Evolutionary conservation across 176 grass and related monocot species (phyloP).

Genomic region (Triticum timopheevii): DNA sequence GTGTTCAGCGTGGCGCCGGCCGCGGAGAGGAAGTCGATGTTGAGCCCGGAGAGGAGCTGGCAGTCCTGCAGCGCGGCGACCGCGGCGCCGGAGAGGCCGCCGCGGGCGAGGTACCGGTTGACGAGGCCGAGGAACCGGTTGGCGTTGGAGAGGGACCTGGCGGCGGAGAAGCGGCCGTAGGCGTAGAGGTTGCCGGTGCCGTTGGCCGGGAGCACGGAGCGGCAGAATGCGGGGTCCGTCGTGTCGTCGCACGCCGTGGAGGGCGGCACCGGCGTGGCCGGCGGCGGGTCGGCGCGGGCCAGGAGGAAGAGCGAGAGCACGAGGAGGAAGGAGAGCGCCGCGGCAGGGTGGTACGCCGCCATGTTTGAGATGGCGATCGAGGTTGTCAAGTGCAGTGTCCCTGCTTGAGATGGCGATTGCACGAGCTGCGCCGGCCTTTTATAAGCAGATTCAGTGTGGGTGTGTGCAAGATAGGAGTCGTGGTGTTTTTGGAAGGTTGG

Average conservation of each 20-base stretch:
- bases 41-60: constrained; percentile 70
- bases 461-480: background rate
- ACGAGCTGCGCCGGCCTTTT: constrained; percentile 3
- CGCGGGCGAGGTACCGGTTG: constrained; percentile 59
- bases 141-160: constrained; percentile 74
- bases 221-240: constrained; percentile 77
- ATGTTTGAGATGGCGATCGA: constrained; percentile 21
- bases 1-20: constrained; percentile 51
- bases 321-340: constrained; percentile 29
- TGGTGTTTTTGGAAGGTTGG: constrained; percentile 28
- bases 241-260: constrained; percentile 71
- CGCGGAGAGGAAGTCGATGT: constrained; percentile 76
- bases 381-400: background rate
- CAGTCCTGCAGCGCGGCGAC: constrained; percentile 74
- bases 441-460: constrained; percentile 3
- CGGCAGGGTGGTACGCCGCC: background rate
- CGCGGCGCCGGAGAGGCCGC: constrained; percentile 46
- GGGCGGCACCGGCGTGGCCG: constrained; percentile 53
- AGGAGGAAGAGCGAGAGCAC: constrained; percentile 35
- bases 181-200: constrained; percentile 72
- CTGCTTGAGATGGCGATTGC: background rate
- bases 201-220: constrained; percentile 58
- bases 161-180: constrained; percentile 83
- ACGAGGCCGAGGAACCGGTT: constrained; percentile 63
- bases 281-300: constrained; percentile 31